Conservation (phyloP, 768 basidiomycete species). For the Boletales sp. region DNA sequence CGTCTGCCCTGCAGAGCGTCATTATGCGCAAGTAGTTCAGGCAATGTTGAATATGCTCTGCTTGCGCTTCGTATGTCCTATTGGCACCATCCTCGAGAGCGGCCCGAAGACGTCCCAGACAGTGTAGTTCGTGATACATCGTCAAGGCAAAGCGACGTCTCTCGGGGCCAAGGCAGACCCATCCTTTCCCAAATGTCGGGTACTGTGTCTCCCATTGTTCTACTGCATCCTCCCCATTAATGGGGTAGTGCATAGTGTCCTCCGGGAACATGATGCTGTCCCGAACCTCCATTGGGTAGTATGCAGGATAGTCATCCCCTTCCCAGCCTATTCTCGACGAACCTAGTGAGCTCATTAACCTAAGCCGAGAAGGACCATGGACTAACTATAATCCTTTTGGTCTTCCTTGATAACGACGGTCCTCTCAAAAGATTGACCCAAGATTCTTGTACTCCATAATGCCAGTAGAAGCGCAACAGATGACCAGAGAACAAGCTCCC, state of each 20-base stretch:
- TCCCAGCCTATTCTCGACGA: slow-evolving; percentile 16
- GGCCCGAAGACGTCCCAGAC: slow-evolving; percentile 28
- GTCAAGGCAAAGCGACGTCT: slow-evolving; percentile 32
- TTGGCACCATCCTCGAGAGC: slow-evolving; percentile 18
- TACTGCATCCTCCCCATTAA: slow-evolving; percentile 19
- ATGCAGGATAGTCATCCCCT: slow-evolving; percentile 25
- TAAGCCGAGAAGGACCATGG: not conserved
- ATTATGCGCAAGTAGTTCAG: slow-evolving; percentile 46
- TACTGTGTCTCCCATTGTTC: slow-evolving; percentile 23
- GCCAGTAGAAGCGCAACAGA: slow-evolving; percentile 15
- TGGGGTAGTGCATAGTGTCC: slow-evolving; percentile 24
- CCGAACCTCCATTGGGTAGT: slow-evolving; percentile 23
- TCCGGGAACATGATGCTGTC: slow-evolving; percentile 24
- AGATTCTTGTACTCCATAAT: slow-evolving; percentile 16
- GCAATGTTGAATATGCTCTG: slow-evolving; percentile 39
- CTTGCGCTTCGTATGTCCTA: slow-evolving; percentile 13
- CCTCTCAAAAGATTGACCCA: not conserved
- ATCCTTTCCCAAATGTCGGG: slow-evolving; percentile 16
- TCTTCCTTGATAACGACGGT: not conserved
- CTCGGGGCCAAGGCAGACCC: slow-evolving; percentile 26
- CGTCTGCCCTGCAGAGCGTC: slow-evolving; percentile 44
- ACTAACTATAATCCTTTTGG: slow-evolving; percentile 16
- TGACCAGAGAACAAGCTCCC: slow-evolving; percentile 25
- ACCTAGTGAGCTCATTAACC: not conserved
- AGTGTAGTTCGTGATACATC: slow-evolving; percentile 39